phyloP scores from a whole-genome alignment of 352 stramenopile species.

The Peronospora belbahrii region DNA sequence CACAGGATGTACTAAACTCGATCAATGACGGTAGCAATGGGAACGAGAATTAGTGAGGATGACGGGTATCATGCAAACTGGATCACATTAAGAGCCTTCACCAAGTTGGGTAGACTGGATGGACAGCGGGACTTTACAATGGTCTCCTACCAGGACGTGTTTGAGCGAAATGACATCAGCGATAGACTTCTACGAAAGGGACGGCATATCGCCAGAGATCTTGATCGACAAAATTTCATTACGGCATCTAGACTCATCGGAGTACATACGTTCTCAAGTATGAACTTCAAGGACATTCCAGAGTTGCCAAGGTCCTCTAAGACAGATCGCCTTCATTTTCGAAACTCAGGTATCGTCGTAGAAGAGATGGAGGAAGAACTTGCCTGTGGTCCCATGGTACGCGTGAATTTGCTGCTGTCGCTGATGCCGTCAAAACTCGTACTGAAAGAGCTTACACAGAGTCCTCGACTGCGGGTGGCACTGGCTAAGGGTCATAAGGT shows the following conservation, averaged over 20 bases:
- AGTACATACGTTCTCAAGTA: slow-evolving; percentile 47
- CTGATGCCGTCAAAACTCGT: slow-evolving; percentile 39
- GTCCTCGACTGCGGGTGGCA: slow-evolving; percentile 27
- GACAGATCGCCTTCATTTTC: slow-evolving; percentile 45
- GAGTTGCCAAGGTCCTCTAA: slow-evolving; percentile 36
- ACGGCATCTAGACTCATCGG: slow-evolving; percentile 30
- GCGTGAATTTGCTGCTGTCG: slow-evolving; percentile 49
- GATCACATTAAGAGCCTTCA: slow-evolving; percentile 34
- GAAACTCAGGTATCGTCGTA: slow-evolving; percentile 49
- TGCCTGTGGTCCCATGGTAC: slow-evolving; percentile 26
- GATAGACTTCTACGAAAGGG: slow-evolving; percentile 25
- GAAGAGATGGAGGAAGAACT: slow-evolving; percentile 29
- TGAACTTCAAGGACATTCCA: slow-evolving; percentile 61
- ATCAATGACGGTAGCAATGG: slow-evolving; percentile 1
- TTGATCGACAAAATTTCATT: slow-evolving; percentile 5
- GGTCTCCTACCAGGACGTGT: slow-evolving; percentile 55
- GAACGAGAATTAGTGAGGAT: slow-evolving; percentile 33
- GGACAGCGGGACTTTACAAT: slow-evolving; percentile 49
- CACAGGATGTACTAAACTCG: slow-evolving; percentile 13
- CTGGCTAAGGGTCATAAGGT: slow-evolving; percentile 16
- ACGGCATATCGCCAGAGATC: slow-evolving; percentile 12
- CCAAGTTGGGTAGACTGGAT: slow-evolving; percentile 28
- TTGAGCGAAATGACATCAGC: slow-evolving; percentile 31
- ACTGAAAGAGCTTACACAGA: slow-evolving; percentile 31
- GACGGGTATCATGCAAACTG: slow-evolving; percentile 54